Base-by-base conservation (phyloP, 1,139 yeast species). In the Zygosaccharomyces sapae region DNA sequence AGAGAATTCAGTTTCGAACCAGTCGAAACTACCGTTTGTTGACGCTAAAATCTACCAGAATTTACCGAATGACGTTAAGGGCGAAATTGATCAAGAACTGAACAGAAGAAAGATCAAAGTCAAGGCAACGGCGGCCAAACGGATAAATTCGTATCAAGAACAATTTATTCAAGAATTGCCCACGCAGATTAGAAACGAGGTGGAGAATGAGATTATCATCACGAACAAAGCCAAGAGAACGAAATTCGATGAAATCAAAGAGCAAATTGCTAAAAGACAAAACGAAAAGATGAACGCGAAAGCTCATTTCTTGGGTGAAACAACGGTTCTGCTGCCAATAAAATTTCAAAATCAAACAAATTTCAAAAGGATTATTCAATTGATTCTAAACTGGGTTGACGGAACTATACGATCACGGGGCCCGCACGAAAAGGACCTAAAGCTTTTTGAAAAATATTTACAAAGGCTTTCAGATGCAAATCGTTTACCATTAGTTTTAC, bases 341-440 rank as follows among this genome's bases (percentile, higher is more conserved):
- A 67, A 67, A 47, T 72, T 77, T 53, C 74, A 71, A 46, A 66
- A 68, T 4, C 46, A 52, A 5, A 50, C 59, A 1, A 57, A 70
- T 1, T 67, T 68, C 16, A 57, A 59, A 8, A 73, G 73, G 3
- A 63, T 81, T 34, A 66, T 69, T 33, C 33, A 48, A 1, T 59
- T 72, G 47, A 46, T 82, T 3, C 58, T 63, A 2, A 62, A 66
- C 0, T 83, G 89, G 90, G 68, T 82, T 0, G 51, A 51, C 4
- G 64, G 66, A 40, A 72, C 82, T 4, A 53, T 63, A n/a, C 69
- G 66, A 2, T 49, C 48, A 29, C 68, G 67, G 27, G 85, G 86
- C 0, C 89, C 90, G 0, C 83, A 80, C 56, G 58, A 56, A 3
- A 82, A 76, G 30, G 92, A 84, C 57, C 65, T 80, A 2, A 54